Base-by-base conservation (phyloP, 2,329 filamentous ascomycete species). In the Alternaria postmessia region DNA sequence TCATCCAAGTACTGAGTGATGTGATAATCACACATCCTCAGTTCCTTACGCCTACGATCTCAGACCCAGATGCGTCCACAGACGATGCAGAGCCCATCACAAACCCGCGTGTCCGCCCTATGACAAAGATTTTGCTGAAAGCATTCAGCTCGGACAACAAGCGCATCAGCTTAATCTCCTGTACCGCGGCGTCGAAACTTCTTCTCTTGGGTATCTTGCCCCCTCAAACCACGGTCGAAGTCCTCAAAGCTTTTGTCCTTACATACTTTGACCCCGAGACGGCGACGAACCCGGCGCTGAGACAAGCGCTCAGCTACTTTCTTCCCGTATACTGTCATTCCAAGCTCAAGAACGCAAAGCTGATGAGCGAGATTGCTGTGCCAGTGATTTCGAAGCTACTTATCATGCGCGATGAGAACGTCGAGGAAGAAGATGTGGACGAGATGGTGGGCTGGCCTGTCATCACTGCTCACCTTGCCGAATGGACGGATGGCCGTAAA, bases 401-500 rank as follows among this genome's bases (percentile, higher is more conserved):
- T 54, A 80, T 83, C 39, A 79, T 84, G 30, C 83, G 83, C 3
- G 86, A 88, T 48, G 86, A 87, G 7, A 86, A 91, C 71, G 89
- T 91, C 62, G 85, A 86, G 48, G 93, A 92, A 26, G 92, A 87
- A 48, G 93, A 91, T 32, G 92, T 91, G 26, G 77, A 77, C 26
- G 79, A 78, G 30, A 93, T 96, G 88, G 91, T 94, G 8, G 88
- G 89, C 68, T 86, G 96, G 65, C 86, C 87, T 43, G 87, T 89
- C 3, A 91, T 96, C 59, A 93, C 92, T 1, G 88, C 91, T 3
- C 94, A 93, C 72, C 81, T 98, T 7, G 88, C 94, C 0, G 94
- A 98, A 76, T 98, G 94, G 95, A 98, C 94, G 0, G 94, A 98
- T 76, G 93, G 94, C 38, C 85, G 94, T 51, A 94, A 96, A 77